Evolutionary conservation across 2,329 filamentous ascomycete genomes (phyloP), one percentile per base, ranked within the genome.

Genomic region (Mariannaea sp.): DNA sequence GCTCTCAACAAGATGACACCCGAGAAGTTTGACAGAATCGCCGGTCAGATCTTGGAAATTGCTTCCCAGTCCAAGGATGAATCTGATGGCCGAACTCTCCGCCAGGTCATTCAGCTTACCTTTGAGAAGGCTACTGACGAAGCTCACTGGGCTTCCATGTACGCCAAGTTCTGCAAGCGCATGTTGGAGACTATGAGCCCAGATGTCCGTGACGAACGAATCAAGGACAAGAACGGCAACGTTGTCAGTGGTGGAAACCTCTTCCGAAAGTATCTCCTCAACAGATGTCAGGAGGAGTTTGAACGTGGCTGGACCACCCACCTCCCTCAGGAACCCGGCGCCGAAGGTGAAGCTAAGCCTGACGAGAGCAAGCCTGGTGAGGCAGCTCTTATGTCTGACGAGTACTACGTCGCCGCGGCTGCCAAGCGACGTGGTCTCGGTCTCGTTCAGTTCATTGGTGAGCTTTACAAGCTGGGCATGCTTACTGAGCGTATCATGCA

Each of bases 1-100:
- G 90, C 90, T 57, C 80, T 99, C 67, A 99, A 99, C 86, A 99
- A 99, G 88, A 97, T 99, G 94, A 97, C 94, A 0, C 94, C 94
- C 0, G 94, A 99, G 77, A 99, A 97, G 71, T 99, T 99, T 67
- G 92, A 96, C 71, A 92, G 88, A 77, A 96, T 99, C 64, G 85
- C 94, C 6, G 89, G 92, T 58, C 92, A 97, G 73, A 96, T 99
- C 58, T 82, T 99, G 24, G 81, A 86, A 48, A 99, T 99, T 71
- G 92, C 93, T 22, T 89, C 85, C 17, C 94, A 99, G 72, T 97
- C 93, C 48, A 96, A 96, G 82, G 89, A 96, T 65, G 94, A 99
- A 77, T 84, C 84, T 17, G 94, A 99, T 67, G 94, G 94, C 38
- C 90, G 93, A 53, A 97, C 94, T 7, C 82, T 99, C 44, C 89